These are phyloP conservation scores for Amanita pallidorosea DNA, from an alignment of 768 basidiomycete species.

Conservation along the genomic window DNA sequence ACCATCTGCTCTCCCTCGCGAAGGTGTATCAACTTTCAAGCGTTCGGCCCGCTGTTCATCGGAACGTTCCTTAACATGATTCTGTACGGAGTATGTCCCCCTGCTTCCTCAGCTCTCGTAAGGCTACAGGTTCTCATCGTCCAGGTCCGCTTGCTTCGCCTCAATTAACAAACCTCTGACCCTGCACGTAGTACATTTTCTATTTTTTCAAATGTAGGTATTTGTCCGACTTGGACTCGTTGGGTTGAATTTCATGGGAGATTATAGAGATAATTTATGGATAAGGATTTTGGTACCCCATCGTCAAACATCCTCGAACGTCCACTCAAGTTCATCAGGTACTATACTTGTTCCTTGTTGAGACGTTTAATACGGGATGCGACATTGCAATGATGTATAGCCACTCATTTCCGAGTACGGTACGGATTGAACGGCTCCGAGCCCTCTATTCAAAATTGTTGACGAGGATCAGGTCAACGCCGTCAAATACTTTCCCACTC, in stretches of 20 bases:
- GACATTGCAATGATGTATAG: constrained; percentile 37
- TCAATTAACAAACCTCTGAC: constrained; percentile 5
- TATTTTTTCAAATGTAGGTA: constrained; percentile 30
- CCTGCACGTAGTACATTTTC: constrained; percentile 18
- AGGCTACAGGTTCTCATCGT: constrained; percentile 1
- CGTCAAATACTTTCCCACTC: constrained; percentile 23
- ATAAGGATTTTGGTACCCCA: constrained; percentile 27
- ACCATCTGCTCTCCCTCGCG: no score
- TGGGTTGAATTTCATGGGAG: neutral
- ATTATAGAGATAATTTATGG: constrained; percentile 28
- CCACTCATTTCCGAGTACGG: constrained; percentile 33
- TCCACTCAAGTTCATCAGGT: constrained; percentile 17
- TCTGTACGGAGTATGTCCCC: constrained; percentile 29
- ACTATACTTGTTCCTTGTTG: constrained; percentile 28
- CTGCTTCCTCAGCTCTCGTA: neutral
- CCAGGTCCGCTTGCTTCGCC: constrained; percentile 27
- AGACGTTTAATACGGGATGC: constrained; percentile 31
- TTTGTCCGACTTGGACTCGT: constrained; percentile 10
- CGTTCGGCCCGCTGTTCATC: constrained; percentile 37
- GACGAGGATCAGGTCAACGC: constrained; percentile 20
- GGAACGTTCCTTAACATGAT: constrained; percentile 32
- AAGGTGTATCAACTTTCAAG: no score
- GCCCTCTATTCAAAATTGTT: neutral
- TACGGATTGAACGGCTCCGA: constrained; percentile 16
- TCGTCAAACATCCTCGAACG: neutral